Base-by-base conservation (phyloP, 352 stramenopile species). In the Bremia lactucae region DNA sequence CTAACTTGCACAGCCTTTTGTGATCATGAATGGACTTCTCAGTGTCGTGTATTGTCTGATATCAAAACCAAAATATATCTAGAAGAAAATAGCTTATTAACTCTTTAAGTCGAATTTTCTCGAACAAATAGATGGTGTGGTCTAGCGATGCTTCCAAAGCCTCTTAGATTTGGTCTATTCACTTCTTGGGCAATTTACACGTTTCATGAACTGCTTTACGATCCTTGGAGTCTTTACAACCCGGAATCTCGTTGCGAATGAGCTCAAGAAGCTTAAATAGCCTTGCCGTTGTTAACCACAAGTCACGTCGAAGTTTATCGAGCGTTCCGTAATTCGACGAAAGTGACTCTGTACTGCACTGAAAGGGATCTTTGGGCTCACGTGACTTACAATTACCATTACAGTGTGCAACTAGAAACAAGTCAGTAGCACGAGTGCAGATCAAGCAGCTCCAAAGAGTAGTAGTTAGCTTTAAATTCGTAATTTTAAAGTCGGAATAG, bases 331-430 rank as follows among this genome's bases (percentile, higher is more conserved):
- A 13, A 14, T 23, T 21, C 7, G 33, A 7, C 14, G 36, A 41
- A 9, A 52, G 38, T 28, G 36, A 26, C 36, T 45, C 28, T 21
- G 45, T 52, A 18, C 23, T 46, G 3, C 46, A 28, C 1, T 36
- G 8, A 28, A 52, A 52, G 36, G 29, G 29, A 2, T 28, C 15
- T 42, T 52, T 36, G 19, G 28, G 36, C 24, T 46, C 36, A 28
- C 45, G 20, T 41, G 8, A 46, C 11, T 52, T 52, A 23, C 36
- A 31, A 8, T 52, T 52, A 52, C 45, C 28, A 20, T 42, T 52
- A 2, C 34, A 52, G 18, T 7, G 42, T 19, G 11, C 28, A 34
- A 6, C 3, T 8, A 21, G 4, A 52, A 46, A 31, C 22, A 46
- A 22, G 3, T 25, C 28, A 52, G 21, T 31, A 52, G 37, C 28